A percentile compares a stretch with the other conserved stretches of the same genome.
phyloP scores from a whole-genome alignment of 305 asterid genomes.

The Caryopteris hybrid region DNA sequence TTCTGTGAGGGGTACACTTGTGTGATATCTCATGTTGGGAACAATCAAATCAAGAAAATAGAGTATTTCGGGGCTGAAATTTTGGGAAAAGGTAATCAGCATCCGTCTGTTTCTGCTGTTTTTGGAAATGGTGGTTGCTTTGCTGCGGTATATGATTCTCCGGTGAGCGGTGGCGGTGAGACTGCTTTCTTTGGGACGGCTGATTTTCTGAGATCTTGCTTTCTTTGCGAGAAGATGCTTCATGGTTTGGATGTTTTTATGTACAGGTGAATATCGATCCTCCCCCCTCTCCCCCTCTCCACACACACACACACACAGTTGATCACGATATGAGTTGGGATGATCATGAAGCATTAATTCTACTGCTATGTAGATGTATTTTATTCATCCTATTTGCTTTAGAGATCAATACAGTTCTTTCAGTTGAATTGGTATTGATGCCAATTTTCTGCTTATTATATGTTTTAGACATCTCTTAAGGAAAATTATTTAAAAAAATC shows the following conservation, averaged over 20 bases:
- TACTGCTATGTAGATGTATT: too few species aligned
- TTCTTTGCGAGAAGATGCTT: constrained; percentile 71
- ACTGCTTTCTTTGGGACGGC: too few species aligned
- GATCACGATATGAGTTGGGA: background rate
- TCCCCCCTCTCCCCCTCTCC: background rate
- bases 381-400: too few species aligned
- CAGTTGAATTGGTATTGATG: constrained; percentile 7
- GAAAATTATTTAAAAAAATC: background rate
- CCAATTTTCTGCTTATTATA: background rate
- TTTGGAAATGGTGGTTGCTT: constrained; percentile 15
- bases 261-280: constrained; percentile 87
- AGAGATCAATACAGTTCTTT: background rate
- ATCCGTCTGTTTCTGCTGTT: too few species aligned
- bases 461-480: background rate
- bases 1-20: constrained; percentile 75
- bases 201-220: constrained; percentile 64
- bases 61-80: constrained; percentile 56
- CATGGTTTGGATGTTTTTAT: constrained; percentile 89
- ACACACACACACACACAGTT: too few species aligned
- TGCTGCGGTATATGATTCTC: constrained; percentile 17
- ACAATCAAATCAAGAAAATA: constrained; percentile 43
- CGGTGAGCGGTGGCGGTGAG: constrained; percentile 3
- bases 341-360: background rate
- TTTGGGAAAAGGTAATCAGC: too few species aligned
- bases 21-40: constrained; percentile 65